These are phyloP conservation scores for Notholithocarpus densiflorus DNA, from an alignment of 306 rosid genomes.

Conservation along the genomic window DNA sequence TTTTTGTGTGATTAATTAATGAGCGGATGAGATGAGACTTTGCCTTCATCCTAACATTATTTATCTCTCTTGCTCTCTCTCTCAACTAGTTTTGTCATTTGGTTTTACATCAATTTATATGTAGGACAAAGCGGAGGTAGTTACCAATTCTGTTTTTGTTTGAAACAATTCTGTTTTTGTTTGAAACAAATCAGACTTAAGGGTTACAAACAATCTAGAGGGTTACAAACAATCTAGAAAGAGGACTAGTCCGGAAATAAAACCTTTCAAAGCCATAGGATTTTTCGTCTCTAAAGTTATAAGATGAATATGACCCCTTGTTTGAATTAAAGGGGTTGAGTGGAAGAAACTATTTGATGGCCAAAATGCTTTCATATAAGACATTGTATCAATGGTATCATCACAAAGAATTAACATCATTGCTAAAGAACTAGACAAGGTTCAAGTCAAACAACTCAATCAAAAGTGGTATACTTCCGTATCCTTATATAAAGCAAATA, in stretches of 20 bases:
- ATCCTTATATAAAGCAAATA: neutral
- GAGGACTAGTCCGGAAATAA: no score
- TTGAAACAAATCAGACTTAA: neutral
- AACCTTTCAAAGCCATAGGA: neutral
- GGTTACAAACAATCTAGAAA: neutral
- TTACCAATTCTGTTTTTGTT: neutral
- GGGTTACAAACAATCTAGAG: neutral
- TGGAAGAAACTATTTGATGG: neutral
- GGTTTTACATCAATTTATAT: no score
- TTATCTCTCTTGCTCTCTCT: no score
- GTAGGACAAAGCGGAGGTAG: no score
- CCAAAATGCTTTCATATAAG: neutral
- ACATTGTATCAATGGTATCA: neutral
- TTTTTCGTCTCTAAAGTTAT: neutral
- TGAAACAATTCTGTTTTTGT: neutral
- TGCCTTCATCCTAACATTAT: neutral
- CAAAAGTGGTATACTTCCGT: neutral
- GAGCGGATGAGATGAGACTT: neutral
- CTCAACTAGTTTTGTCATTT: no score
- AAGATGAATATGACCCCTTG: neutral
- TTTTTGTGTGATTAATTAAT: neutral
- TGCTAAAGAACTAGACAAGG: neutral
- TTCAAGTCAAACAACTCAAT: neutral
- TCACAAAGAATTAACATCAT: neutral
- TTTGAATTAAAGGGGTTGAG: neutral